Conservation (phyloP, 2,329 filamentous ascomycete genomes). For the Claviceps pazoutovae region DNA sequence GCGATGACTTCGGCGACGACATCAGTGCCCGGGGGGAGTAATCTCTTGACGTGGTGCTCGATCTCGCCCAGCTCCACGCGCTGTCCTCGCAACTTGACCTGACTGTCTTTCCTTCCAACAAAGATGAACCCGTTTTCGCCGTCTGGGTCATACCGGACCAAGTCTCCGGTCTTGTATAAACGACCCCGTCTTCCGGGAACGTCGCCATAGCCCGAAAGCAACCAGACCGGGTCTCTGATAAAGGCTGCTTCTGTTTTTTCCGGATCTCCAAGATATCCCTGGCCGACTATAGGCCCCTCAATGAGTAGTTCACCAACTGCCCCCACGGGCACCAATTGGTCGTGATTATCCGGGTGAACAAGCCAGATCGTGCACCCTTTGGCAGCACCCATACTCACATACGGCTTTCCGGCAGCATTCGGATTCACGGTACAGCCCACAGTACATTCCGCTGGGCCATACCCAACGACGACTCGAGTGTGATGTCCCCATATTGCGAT, state of each 20-base stretch:
- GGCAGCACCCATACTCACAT: conserved; percentile 1
- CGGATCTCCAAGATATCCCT: conserved; percentile 33
- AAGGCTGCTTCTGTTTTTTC: conserved; percentile 31
- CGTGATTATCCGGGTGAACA: conserved; percentile 1
- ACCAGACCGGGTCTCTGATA: conserved; percentile 24
- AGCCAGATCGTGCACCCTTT: conserved; percentile 3
- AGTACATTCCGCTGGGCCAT: conserved; percentile 1
- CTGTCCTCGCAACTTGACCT: conserved; percentile 42
- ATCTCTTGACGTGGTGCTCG: conserved; percentile 7
- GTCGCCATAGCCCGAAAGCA: not conserved
- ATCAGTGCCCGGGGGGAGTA: not conserved
- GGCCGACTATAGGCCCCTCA: conserved; percentile 30
- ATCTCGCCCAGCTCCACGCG: conserved; percentile 29
- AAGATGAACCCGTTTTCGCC: conserved; percentile 20
- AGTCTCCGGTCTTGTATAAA: conserved; percentile 33
- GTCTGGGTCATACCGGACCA: conserved; percentile 24
- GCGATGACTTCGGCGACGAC: conserved; percentile 1
- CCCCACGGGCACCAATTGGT: conserved; percentile 16
- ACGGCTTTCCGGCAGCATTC: not conserved
- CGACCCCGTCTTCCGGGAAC: conserved; percentile 8
- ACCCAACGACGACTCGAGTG: not conserved
- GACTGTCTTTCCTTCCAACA: conserved; percentile 36
- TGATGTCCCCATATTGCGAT: conserved; percentile 1
- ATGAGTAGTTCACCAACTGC: conserved; percentile 23
- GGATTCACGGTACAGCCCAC: conserved; percentile 1